Percentiles rank a stretch among this genome's conserved stretches.
phyloP scores from a whole-genome alignment of 2,329 filamentous ascomycete genomes.

The Pyrenochaeta sp. region DNA sequence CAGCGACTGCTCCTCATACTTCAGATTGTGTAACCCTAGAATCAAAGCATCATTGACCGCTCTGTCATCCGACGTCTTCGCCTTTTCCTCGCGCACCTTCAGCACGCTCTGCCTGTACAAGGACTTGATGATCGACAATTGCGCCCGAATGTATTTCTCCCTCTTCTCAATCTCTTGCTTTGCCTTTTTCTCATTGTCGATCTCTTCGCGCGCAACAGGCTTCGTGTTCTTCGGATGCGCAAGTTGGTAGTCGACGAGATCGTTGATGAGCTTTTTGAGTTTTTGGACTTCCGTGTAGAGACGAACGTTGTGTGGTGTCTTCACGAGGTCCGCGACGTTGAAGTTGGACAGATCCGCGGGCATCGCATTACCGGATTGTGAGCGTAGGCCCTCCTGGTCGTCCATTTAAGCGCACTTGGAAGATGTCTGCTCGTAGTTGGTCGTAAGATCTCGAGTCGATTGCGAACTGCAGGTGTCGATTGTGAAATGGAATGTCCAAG shows the following conservation, averaged over 20 bases:
- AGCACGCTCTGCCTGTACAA: conserved; percentile 85
- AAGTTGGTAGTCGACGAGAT: conserved; percentile 43
- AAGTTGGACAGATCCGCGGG: conserved; percentile 28
- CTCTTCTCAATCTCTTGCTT: conserved; percentile 36
- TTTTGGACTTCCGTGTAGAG: conserved; percentile 43
- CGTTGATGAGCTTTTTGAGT: conserved; percentile 41
- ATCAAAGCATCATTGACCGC: conserved; percentile 93
- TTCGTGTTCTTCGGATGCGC: conserved; percentile 35
- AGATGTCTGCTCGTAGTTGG: background rate
- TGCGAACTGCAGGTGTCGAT: background rate
- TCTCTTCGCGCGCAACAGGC: conserved; percentile 27
- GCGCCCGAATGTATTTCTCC: conserved; percentile 81
- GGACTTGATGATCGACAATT: conserved; percentile 66
- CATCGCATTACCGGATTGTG: conserved; percentile 11
- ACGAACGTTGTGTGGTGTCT: conserved; percentile 40
- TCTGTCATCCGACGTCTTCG: conserved; percentile 82
- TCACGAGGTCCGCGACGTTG: conserved; percentile 35
- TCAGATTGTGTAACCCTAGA: conserved; percentile 91
- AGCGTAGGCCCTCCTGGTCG: conserved; percentile 5
- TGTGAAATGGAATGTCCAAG: background rate
- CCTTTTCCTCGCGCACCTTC: conserved; percentile 83
- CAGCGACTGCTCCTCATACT: conserved; percentile 93
- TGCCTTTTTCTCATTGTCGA: conserved; percentile 35
- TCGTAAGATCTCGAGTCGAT: background rate
- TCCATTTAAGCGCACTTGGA: conserved; percentile 9